Conservation (phyloP, 1,284 basidiomycete species). For the Cryptococcus floricola region DNA sequence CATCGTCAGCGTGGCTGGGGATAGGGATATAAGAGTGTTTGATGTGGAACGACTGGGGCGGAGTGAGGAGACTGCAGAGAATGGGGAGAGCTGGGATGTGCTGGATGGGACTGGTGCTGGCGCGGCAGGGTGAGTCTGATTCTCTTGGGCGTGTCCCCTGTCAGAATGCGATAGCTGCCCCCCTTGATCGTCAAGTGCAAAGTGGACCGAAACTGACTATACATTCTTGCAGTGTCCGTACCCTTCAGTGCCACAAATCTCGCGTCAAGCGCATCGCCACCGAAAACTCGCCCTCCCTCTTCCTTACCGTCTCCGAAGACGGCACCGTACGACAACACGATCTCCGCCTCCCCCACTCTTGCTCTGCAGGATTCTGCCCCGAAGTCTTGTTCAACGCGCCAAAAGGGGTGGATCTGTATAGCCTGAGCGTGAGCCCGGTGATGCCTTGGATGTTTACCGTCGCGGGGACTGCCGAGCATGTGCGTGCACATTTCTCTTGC, state of each 20-base stretch:
- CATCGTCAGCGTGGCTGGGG: slow-evolving; percentile 68
- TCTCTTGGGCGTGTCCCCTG: neutral
- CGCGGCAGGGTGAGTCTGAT: slow-evolving; percentile 36
- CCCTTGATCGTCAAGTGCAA: neutral
- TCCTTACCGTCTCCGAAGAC: slow-evolving; percentile 78
- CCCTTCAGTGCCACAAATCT: slow-evolving; percentile 62
- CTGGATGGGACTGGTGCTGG: slow-evolving; percentile 24
- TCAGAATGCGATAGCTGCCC: no score
- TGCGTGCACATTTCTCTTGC: slow-evolving; percentile 12
- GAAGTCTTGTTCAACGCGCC: slow-evolving; percentile 44
- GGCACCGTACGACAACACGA: slow-evolving; percentile 82
- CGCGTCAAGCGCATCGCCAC: slow-evolving; percentile 76
- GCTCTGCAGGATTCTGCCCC: slow-evolving; percentile 38
- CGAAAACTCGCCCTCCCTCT: slow-evolving; percentile 75
- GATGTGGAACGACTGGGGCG: slow-evolving; percentile 12
- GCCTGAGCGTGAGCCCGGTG: slow-evolving; percentile 49
- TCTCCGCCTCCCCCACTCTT: slow-evolving; percentile 56
- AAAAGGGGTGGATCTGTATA: slow-evolving; percentile 49
- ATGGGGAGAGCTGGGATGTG: slow-evolving; percentile 9
- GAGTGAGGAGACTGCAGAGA: neutral
- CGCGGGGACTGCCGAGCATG: slow-evolving; percentile 47
- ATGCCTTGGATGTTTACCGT: slow-evolving; percentile 54
- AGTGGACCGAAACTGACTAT: neutral
- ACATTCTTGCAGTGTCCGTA: slow-evolving; percentile 42
- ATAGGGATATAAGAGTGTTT: slow-evolving; percentile 70